Conservation (phyloP, 2,329 filamentous ascomycete species). For the Penicillium sp. region DNA sequence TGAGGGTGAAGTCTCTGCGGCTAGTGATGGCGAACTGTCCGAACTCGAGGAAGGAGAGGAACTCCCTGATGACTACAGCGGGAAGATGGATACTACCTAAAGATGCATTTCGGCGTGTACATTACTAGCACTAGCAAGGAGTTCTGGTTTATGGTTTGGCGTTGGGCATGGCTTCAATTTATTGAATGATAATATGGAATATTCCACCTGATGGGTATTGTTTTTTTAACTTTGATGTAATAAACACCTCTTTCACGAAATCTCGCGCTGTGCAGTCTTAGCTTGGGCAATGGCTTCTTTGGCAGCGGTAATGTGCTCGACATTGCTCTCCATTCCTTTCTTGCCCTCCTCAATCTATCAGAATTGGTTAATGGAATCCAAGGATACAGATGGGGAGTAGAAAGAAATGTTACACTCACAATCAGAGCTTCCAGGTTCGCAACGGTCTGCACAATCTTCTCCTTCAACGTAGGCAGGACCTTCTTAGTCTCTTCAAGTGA, state of each 20-base stretch:
- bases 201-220: constrained; percentile 12
- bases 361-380: constrained; percentile 1
- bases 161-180: constrained; percentile 22
- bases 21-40: constrained; percentile 35
- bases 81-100: constrained; percentile 65
- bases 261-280: constrained; percentile 40
- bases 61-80: constrained; percentile 47
- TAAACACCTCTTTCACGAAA: constrained; percentile 29
- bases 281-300: constrained; percentile 43
- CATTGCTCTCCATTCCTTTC: constrained; percentile 41
- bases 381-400: neutral
- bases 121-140: constrained; percentile 30
- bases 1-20: constrained; percentile 41
- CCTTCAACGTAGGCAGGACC: constrained; percentile 69
- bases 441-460: constrained; percentile 69
- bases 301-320: constrained; percentile 42
- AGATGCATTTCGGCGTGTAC: constrained; percentile 17
- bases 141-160: constrained; percentile 24
- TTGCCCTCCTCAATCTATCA: constrained; percentile 40
- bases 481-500: constrained; percentile 85
- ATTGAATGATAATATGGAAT: constrained; percentile 17
- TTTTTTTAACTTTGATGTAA: neutral
- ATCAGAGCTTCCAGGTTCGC: constrained; percentile 73
- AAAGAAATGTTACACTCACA: constrained; percentile 51
- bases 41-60: constrained; percentile 52